Percentiles rank a stretch among this genome's conserved stretches.
Evolutionary conservation across 176 grass and related monocot species (phyloP).

Genomic region (Cenchrus fungigraminus): DNA sequence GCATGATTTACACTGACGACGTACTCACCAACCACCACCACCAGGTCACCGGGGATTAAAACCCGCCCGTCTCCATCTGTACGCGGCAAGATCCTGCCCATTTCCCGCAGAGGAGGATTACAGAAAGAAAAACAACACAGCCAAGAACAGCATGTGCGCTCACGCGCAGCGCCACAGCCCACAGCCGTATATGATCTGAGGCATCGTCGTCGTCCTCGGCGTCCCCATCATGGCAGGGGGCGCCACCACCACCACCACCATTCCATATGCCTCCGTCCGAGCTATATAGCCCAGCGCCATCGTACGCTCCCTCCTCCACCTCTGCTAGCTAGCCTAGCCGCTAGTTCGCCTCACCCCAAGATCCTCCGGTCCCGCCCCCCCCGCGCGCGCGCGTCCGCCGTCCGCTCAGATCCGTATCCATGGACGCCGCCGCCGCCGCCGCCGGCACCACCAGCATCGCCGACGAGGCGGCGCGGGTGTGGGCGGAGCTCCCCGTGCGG

Average conservation of each 20-base stretch:
- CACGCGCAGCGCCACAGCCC: not conserved
- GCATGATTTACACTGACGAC: conserved; percentile 10
- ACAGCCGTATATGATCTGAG: not conserved
- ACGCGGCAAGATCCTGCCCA: not conserved
- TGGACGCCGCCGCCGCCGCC: not conserved
- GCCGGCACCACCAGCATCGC: not conserved
- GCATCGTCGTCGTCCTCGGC: not conserved
- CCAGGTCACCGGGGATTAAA: not conserved
- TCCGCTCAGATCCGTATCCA: not conserved
- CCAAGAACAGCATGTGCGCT: conserved; percentile 10
- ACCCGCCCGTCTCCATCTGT: not conserved
- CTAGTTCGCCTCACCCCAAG: not conserved
- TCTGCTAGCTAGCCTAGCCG: not conserved
- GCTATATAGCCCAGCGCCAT: conserved; percentile 29
- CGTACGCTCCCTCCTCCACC: not conserved
- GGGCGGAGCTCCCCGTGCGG: conserved; percentile 44
- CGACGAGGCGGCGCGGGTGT: conserved; percentile 29
- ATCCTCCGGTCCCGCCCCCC: not conserved
- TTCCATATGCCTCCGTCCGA: conserved; percentile 11
- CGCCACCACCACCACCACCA: not conserved
- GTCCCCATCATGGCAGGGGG: conserved; percentile 11
- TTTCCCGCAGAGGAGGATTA: not conserved
- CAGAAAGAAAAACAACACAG: not conserved
- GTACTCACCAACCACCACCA: conserved; percentile 1
- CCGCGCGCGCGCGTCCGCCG: not conserved